Conservation (phyloP, 2,329 filamentous ascomycete genomes). For the Colletotrichum incanum region DNA sequence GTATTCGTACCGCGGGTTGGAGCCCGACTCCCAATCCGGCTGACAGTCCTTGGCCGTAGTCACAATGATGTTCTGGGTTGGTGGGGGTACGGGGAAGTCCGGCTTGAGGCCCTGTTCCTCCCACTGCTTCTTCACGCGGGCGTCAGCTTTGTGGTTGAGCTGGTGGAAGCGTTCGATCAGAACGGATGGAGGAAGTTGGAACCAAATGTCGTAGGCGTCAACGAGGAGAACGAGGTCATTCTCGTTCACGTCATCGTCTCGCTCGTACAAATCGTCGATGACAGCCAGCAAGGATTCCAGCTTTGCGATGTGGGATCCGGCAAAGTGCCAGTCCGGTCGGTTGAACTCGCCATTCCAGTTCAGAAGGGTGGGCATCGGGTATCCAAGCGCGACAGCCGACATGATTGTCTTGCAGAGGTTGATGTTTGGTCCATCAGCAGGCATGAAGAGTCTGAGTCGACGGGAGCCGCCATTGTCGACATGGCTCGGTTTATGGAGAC, state of each 20-base stretch:
- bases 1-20: slow-evolving; percentile 54
- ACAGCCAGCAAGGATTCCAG: slow-evolving; percentile 53
- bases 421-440: slow-evolving; percentile 54
- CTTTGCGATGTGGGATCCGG: slow-evolving; percentile 57
- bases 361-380: slow-evolving; percentile 55
- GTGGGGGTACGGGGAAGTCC: slow-evolving; percentile 51
- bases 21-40: slow-evolving; percentile 52
- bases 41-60: slow-evolving; percentile 56
- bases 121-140: slow-evolving; percentile 49
- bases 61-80: slow-evolving; percentile 53
- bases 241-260: slow-evolving; percentile 44
- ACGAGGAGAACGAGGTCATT: slow-evolving; percentile 56
- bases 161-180: slow-evolving; percentile 55
- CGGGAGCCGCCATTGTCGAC: slow-evolving; percentile 42
- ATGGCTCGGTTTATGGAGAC: background rate
- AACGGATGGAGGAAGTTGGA: slow-evolving; percentile 56
- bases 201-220: slow-evolving; percentile 58
- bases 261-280: slow-evolving; percentile 50
- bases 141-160: slow-evolving; percentile 54
- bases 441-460: slow-evolving; percentile 56
- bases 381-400: slow-evolving; percentile 56
- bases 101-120: background rate
- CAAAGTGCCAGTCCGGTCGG: slow-evolving; percentile 55
- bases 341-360: slow-evolving; percentile 59
- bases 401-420: slow-evolving; percentile 58